Conservation (phyloP, 768 basidiomycete species). For the Cystofilobasidium ferigula region DNA sequence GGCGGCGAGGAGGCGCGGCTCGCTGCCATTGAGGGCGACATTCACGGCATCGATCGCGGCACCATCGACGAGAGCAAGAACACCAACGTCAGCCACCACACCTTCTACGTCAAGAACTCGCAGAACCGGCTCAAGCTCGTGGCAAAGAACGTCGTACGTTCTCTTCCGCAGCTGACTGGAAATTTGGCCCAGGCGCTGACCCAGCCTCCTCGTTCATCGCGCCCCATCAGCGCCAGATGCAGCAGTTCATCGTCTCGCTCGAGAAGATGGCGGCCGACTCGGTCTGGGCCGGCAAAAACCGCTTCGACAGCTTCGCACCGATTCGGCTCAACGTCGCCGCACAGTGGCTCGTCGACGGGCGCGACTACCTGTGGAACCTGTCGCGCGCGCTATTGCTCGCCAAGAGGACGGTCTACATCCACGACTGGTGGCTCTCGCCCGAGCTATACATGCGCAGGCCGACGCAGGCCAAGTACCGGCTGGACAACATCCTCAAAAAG, state of each 20-base stretch:
- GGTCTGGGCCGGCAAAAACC: slow-evolving; percentile 65
- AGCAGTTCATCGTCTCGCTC: slow-evolving; percentile 88
- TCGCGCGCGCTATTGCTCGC: slow-evolving; percentile 83
- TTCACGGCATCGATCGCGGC: slow-evolving; percentile 33
- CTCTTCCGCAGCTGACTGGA: background rate
- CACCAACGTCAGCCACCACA: slow-evolving; percentile 53
- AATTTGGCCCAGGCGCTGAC: background rate
- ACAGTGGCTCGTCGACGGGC: slow-evolving; percentile 98
- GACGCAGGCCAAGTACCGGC: slow-evolving; percentile 66
- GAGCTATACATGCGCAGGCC: slow-evolving; percentile 70
- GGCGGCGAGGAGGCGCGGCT: slow-evolving; percentile 37
- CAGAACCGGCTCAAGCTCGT: slow-evolving; percentile 77
- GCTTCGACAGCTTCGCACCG: slow-evolving; percentile 69
- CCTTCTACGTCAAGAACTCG: slow-evolving; percentile 83
- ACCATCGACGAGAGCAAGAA: slow-evolving; percentile 36
- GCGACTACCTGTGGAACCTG: slow-evolving; percentile 97
- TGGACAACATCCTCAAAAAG: slow-evolving; percentile 72
- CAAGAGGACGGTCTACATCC: slow-evolving; percentile 67
- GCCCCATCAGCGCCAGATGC: slow-evolving; percentile 66
- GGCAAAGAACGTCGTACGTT: slow-evolving; percentile 69
- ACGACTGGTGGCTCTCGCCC: slow-evolving; percentile 96
- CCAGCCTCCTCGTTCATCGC: background rate
- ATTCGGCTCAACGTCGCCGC: slow-evolving; percentile 84
- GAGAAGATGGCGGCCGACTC: slow-evolving; percentile 65
- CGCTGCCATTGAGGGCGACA: slow-evolving; percentile 15